Base-by-base conservation (phyloP, 768 basidiomycete species). In the Podaxis sp. region DNA sequence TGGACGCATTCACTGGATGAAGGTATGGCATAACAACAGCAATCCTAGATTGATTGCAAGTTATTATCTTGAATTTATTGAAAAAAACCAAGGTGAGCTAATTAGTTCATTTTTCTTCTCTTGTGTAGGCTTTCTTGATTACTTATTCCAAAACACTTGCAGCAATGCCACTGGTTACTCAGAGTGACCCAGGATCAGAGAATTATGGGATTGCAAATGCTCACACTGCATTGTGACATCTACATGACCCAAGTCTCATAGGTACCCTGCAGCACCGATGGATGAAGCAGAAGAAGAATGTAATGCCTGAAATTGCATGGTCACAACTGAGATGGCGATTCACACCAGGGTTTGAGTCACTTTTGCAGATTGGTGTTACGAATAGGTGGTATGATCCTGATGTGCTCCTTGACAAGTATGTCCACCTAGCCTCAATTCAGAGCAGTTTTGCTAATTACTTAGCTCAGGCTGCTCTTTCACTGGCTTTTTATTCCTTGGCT, bases 131-230 rank as follows among this genome's bases (percentile, higher is more conserved):
- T 13, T 43, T 13, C 27, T 27, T 27, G 5, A 27, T 27, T 27
- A 27, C 27, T 27, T 27, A 27, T 27, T 27, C 27, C 27, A 27
- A 27, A 27, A 27, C 27, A 13, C 5, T 5, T 43, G 4, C 13
- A 79, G 77, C 52, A 27, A 68, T 82, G 6, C 77, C 81, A 0
- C 63, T 82, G 0, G 63, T 79, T 0, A 80, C 79, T 0, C 80
- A 80, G 61, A 80, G 78, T 57, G 80, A 83, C 65, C 75, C 68
- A 0, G 81, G 80, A 0, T 53, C 68, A 0, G 80, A 83, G 57
- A 84, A 83, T 59, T 73, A 74, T 63, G 72, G 76, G 0, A 70
- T 82, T 27, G 83, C 81, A 0, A 83, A 84, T 66, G 68, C 67
- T 0, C 79, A 82, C 0, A 81, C 82, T 0, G 36, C 66, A 0